Base-by-base conservation (phyloP, 148 eudicot species). In the Polygonum maritimum region DNA sequence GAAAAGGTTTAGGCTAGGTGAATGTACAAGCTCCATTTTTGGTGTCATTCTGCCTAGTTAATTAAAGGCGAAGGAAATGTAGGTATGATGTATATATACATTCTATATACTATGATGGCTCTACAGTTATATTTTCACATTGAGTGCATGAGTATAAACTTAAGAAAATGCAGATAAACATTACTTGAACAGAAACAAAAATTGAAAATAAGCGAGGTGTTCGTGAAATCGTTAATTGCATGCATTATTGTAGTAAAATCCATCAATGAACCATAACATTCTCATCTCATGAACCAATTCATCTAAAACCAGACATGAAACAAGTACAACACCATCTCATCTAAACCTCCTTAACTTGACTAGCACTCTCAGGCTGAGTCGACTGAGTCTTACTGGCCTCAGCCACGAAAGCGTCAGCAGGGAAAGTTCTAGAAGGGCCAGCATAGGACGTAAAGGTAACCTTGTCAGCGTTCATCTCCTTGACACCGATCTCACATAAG, bases 391-490 rank as follows among this genome's bases (percentile, higher is more conserved):
- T 26, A 26, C 16, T 33, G 16, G 22, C 5, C 38, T 84, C 77
- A 16, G 81, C 71, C 76, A 71, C 80, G 35, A 90, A 90, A 38
- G 94, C 94, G 1, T 39, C 75, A 0, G 79, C 80, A 0, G 94
- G 95, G 74, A 80, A 90, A 0, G 80, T 76, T 83, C 86, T 87
- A 0, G 79, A 81, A 11, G 85, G 80, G 0, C 92, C 92, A 0
- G 88, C 60, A 2, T 82, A 51, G 16, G 85, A 83, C 88, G 81
- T 80, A 77, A 90, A 90, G 48, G 75, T 73, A 21, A 90, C 84
- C 74, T 84, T 88, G 0, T 84, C 82, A 14, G 83, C 85, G 4
- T 86, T 79, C 0, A 84, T 84, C 6, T 71, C 60, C 1, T 85
- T 80, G 0, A 83, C 75, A 4, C 76, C 82, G 22, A 92, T 90